Evolutionary conservation across 2,329 filamentous ascomycete genomes (phyloP).

Genomic region (Fusarium sp.): DNA sequence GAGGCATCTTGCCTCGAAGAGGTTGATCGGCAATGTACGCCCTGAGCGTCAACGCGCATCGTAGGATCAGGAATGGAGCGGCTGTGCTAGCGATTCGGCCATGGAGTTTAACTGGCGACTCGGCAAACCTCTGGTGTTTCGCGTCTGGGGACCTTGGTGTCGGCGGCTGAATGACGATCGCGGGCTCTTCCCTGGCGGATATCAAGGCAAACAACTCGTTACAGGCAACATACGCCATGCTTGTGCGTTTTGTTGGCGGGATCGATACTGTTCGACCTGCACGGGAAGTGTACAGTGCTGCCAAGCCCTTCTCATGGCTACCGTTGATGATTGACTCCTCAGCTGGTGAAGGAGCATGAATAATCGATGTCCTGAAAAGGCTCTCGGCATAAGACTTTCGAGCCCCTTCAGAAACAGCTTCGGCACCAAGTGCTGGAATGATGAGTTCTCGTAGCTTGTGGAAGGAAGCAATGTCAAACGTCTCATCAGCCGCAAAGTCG

Average conservation of each 20-base stretch:
- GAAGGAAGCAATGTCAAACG: constrained; percentile 82
- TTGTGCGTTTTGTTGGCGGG: constrained; percentile 67
- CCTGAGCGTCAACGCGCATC: constrained; percentile 80
- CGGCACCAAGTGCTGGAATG: constrained; percentile 73
- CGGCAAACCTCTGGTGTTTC: constrained; percentile 33
- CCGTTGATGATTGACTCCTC: constrained; percentile 64
- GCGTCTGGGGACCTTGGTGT: constrained; percentile 53
- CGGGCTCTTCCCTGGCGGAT: constrained; percentile 52
- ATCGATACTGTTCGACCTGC: constrained; percentile 76
- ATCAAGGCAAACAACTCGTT: constrained; percentile 79
- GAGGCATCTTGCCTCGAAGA: constrained; percentile 85
- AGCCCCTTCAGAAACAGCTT: constrained; percentile 69
- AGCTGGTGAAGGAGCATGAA: constrained; percentile 68
- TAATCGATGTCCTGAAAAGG: constrained; percentile 81
- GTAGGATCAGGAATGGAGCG: constrained; percentile 81
- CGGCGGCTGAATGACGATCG: constrained; percentile 52
- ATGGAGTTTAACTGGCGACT: constrained; percentile 49
- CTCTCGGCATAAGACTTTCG: constrained; percentile 75
- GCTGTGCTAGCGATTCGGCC: constrained; percentile 75
- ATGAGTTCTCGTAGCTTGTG: constrained; percentile 72
- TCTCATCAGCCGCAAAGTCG: constrained; percentile 71
- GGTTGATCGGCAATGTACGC: constrained; percentile 92
- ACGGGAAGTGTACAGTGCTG: constrained; percentile 67
- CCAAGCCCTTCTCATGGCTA: constrained; percentile 60
- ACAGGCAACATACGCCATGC: constrained; percentile 81